A percentile compares a stretch with the other conserved stretches of the same genome.
Evolutionary conservation across 805 yeast species (phyloP).

Genomic region (Nematodospora valgi): DNA sequence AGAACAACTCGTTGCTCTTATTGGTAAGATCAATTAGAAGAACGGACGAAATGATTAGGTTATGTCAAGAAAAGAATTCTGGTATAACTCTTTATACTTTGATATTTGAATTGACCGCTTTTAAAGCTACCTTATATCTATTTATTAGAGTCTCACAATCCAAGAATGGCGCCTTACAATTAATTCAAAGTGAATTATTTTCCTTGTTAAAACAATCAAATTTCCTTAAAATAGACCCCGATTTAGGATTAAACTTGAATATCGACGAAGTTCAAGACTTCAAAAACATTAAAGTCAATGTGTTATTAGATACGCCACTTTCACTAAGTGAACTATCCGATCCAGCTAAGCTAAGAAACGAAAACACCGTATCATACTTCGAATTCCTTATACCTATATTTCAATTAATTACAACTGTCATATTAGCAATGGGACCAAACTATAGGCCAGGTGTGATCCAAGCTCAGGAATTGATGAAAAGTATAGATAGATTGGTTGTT

Average conservation of each 20-base stretch:
- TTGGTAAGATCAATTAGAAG: conserved; percentile 66
- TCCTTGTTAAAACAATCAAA: conserved; percentile 53
- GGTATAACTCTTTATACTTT: conserved; percentile 49
- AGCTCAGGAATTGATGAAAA: conserved; percentile 48
- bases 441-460: conserved; percentile 56
- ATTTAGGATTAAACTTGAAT: conserved; percentile 60
- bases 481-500: conserved; percentile 52
- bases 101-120: conserved; percentile 72
- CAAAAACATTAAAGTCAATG: conserved; percentile 34
- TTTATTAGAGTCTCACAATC: conserved; percentile 74
- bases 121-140: conserved; percentile 67
- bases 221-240: conserved; percentile 71
- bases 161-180: conserved; percentile 70
- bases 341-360: conserved; percentile 10
- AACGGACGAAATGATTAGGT: conserved; percentile 58
- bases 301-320: conserved; percentile 53
- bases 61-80: conserved; percentile 23
- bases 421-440: conserved; percentile 75
- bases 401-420: conserved; percentile 63
- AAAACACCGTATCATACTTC: conserved; percentile 46
- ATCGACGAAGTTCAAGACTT: conserved; percentile 17
- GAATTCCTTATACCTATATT: conserved; percentile 72
- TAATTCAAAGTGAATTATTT: conserved; percentile 73
- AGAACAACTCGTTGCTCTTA: conserved; percentile 61
- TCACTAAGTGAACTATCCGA: conserved; percentile 13